A percentile compares a stretch with the other conserved stretches of the same genome.
These are phyloP conservation scores for Pistacia integerrima DNA, from an alignment of 345 rosid species.

Conservation along the genomic window DNA sequence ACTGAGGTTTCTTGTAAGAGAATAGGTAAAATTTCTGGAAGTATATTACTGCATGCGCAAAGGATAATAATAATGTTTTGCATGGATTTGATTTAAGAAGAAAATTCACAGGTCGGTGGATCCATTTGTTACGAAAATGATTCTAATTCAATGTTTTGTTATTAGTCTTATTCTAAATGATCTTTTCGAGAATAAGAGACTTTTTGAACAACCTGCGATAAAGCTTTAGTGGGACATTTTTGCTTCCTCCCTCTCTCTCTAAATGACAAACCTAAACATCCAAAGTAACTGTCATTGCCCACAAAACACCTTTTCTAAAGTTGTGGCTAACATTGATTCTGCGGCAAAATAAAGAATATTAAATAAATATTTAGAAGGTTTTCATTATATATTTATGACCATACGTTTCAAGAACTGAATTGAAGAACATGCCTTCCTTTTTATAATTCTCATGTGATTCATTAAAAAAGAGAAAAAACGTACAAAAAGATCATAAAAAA, in stretches of 20 bases:
- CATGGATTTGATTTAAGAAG: not conserved
- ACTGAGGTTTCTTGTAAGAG: not conserved
- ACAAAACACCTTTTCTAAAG: constrained; percentile 21
- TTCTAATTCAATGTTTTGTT: not conserved
- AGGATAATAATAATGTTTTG: not conserved
- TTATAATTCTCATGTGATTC: not conserved
- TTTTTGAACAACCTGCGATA: constrained; percentile 18
- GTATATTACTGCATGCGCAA: no score
- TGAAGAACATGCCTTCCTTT: not conserved
- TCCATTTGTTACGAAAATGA: not conserved
- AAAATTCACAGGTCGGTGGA: not conserved
- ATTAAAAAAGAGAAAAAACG: no score
- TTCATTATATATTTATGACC: no score
- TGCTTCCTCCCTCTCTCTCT: not conserved
- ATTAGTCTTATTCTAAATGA: not conserved
- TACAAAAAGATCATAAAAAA: no score
- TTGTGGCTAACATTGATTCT: constrained; percentile 31
- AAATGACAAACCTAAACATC: not conserved
- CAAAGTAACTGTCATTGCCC: constrained; percentile 15
- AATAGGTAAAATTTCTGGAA: no score
- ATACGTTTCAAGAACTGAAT: not conserved
- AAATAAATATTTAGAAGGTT: no score
- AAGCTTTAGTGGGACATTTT: constrained; percentile 18
- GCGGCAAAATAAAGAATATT: constrained; percentile 31
- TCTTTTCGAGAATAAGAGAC: not conserved